Conservation (phyloP, 179 eudicot genomes). For the Corrigiola litoralis region DNA sequence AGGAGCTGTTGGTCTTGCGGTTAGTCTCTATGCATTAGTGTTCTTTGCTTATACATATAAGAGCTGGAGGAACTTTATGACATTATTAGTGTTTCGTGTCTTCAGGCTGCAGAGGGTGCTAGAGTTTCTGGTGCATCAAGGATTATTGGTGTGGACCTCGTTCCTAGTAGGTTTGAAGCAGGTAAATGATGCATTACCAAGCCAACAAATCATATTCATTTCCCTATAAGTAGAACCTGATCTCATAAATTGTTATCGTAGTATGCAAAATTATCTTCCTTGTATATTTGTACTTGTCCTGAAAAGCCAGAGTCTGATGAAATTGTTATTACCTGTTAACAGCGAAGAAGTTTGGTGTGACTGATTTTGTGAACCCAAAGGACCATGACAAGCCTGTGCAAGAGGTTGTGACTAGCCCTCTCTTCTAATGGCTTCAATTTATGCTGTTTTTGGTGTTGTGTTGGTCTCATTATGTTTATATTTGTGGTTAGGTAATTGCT, state of each 20-base stretch:
- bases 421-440: not conserved
- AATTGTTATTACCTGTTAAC: conserved; percentile 4
- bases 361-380: conserved; percentile 65
- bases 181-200: conserved; percentile 19
- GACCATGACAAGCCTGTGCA: conserved; percentile 63
- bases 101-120: conserved; percentile 53
- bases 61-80: not conserved
- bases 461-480: not conserved
- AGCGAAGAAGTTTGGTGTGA: conserved; percentile 46
- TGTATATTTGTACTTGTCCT: not conserved
- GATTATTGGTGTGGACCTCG: conserved; percentile 44
- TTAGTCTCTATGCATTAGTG: conserved; percentile 10
- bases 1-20: conserved; percentile 57
- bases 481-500: conserved; percentile 43
- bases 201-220: too few species aligned
- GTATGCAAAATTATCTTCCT: too few species aligned
- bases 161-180: conserved; percentile 39
- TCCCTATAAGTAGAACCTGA: not conserved
- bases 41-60: not conserved
- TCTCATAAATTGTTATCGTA: not conserved
- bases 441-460: not conserved
- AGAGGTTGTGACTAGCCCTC: conserved; percentile 27
- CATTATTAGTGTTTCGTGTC: not conserved
- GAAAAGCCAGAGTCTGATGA: not conserved
- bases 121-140: conserved; percentile 51